Conservation (phyloP, 2,329 filamentous ascomycete species). For the Domatiomyces catenatus region DNA sequence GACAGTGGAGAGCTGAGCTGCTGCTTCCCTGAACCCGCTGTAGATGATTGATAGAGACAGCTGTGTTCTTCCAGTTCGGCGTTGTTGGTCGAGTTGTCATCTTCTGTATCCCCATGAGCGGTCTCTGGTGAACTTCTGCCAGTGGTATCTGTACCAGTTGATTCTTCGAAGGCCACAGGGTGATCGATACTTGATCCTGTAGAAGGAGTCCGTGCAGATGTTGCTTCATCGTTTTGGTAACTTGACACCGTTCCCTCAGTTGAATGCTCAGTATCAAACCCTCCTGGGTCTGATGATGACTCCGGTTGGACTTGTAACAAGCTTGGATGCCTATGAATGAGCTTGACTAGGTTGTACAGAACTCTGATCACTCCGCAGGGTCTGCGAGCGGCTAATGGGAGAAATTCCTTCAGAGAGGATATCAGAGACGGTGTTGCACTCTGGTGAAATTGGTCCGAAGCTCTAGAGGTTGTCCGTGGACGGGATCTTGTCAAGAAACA, state of each 20-base stretch:
- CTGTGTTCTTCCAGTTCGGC: neutral
- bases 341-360: conserved; percentile 5
- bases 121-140: neutral
- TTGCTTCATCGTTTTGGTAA: conserved; percentile 1
- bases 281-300: conserved; percentile 1
- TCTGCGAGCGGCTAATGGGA: conserved; percentile 1
- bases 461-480: conserved; percentile 1
- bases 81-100: neutral
- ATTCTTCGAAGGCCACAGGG: conserved; percentile 4
- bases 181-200: conserved; percentile 7
- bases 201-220: conserved; percentile 8
- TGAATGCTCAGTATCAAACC: neutral
- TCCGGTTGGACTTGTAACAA: conserved; percentile 3
- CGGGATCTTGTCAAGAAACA: conserved; percentile 1
- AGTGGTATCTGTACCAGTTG: neutral
- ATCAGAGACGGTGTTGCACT: neutral
- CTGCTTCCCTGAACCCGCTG: neutral
- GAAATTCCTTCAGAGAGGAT: neutral
- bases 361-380: conserved; percentile 3
- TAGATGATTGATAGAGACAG: neutral
- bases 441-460: conserved; percentile 1
- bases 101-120: neutral
- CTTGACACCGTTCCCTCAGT: neutral
- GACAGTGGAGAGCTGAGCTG: neutral
- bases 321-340: conserved; percentile 5